Conservation (phyloP, 1,139 yeast species). For the Geotrichum reessii region DNA sequence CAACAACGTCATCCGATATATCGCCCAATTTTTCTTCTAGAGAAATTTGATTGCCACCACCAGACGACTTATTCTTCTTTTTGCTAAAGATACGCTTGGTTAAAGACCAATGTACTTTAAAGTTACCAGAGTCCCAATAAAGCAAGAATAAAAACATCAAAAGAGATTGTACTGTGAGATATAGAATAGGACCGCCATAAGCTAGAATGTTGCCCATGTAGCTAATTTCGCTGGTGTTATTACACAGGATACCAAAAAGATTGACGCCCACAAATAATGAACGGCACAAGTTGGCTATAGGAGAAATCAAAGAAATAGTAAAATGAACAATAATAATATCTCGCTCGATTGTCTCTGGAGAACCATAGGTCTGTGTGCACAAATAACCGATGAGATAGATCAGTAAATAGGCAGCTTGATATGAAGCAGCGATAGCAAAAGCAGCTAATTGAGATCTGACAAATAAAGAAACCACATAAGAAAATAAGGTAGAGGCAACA, state of each 20-base stretch:
- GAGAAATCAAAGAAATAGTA: slow-evolving; percentile 31
- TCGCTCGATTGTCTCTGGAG: slow-evolving; percentile 27
- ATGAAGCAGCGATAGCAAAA: slow-evolving; percentile 36
- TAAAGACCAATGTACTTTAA: background rate
- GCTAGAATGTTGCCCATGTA: slow-evolving; percentile 33
- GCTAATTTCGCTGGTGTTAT: slow-evolving; percentile 23
- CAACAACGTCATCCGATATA: slow-evolving; percentile 17
- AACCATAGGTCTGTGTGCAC: slow-evolving; percentile 32
- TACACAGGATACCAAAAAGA: slow-evolving; percentile 34
- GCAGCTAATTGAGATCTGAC: slow-evolving; percentile 37
- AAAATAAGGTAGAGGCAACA: slow-evolving; percentile 30
- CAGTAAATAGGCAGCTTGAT: slow-evolving; percentile 33
- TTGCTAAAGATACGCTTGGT: background rate
- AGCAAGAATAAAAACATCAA: slow-evolving; percentile 28
- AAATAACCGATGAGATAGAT: slow-evolving; percentile 35
- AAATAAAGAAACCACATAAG: slow-evolving; percentile 34
- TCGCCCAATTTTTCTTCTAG: slow-evolving; percentile 13
- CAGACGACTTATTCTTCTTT: background rate
- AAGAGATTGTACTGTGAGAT: slow-evolving; percentile 30
- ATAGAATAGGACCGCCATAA: slow-evolving; percentile 37
- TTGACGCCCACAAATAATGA: slow-evolving; percentile 35
- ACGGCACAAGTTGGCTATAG: slow-evolving; percentile 31
- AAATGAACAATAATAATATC: slow-evolving; percentile 29
- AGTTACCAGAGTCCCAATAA: slow-evolving; percentile 36
- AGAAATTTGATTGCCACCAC: background rate